These are phyloP conservation scores for Phytophthora crassamura DNA, from an alignment of 352 stramenopile species.

Conservation along the genomic window DNA sequence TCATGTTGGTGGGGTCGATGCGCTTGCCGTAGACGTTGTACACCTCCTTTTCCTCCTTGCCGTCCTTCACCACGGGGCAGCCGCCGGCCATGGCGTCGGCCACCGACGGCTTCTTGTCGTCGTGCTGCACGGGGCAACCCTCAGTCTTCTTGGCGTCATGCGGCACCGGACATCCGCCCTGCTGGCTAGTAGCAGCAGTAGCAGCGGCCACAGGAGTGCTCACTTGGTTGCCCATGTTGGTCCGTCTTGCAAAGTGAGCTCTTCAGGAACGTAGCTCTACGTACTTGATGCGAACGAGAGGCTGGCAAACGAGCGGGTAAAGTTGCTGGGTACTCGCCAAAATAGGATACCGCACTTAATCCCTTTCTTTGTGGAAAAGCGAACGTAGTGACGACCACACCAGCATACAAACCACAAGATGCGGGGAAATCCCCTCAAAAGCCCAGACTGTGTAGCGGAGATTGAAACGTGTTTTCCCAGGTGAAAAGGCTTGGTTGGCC, in stretches of 20 bases:
- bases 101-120: slow-evolving; percentile 38
- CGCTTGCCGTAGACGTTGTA: slow-evolving; percentile 99
- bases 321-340: neutral
- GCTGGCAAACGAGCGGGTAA: slow-evolving; percentile 6
- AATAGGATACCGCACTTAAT: slow-evolving; percentile 16
- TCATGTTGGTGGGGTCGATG: slow-evolving; percentile 98
- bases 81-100: slow-evolving; percentile 42
- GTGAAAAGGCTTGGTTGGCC: slow-evolving; percentile 41
- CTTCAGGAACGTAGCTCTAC: neutral
- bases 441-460: slow-evolving; percentile 20
- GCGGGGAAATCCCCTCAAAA: neutral
- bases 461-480: slow-evolving; percentile 19
- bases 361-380: neutral
- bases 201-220: slow-evolving; percentile 42
- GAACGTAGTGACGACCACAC: slow-evolving; percentile 2
- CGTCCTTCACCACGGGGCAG: slow-evolving; percentile 63
- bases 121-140: slow-evolving; percentile 69
- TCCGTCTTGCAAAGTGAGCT: slow-evolving; percentile 17
- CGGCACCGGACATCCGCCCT: slow-evolving; percentile 59
- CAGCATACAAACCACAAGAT: slow-evolving; percentile 24
- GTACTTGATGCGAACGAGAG: slow-evolving; percentile 16
- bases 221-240: slow-evolving; percentile 72
- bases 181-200: slow-evolving; percentile 9
- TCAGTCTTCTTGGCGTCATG: slow-evolving; percentile 43
- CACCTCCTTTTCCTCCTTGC: slow-evolving; percentile 54